These are phyloP conservation scores for Sarcodon sp. DNA, from an alignment of 768 basidiomycete species.

Conservation along the genomic window DNA sequence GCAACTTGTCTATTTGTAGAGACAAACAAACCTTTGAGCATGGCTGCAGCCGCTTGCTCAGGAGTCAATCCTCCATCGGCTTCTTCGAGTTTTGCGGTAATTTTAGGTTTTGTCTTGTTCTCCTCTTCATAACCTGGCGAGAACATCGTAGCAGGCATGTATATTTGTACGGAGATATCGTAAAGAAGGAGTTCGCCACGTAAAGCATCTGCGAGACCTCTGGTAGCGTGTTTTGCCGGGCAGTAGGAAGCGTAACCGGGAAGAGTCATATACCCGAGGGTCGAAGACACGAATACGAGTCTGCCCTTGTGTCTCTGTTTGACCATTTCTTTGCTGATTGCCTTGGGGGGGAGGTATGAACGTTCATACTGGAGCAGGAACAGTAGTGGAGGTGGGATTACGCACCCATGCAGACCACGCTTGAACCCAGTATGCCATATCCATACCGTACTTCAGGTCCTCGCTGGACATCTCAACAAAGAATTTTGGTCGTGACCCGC, in stretches of 20 bases:
- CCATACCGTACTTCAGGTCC: slow-evolving; percentile 45
- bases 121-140: slow-evolving; percentile 69
- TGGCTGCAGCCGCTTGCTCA: slow-evolving; percentile 43
- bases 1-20: not conserved
- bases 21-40: slow-evolving; percentile 39
- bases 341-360: slow-evolving; percentile 24
- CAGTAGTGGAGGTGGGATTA: not conserved
- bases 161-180: slow-evolving; percentile 66
- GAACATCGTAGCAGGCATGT: slow-evolving; percentile 73
- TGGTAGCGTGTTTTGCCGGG: slow-evolving; percentile 75
- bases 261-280: slow-evolving; percentile 62
- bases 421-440: slow-evolving; percentile 41
- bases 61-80: slow-evolving; percentile 51
- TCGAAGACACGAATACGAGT: slow-evolving; percentile 66
- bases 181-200: slow-evolving; percentile 73
- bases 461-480: slow-evolving; percentile 58
- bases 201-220: slow-evolving; percentile 83
- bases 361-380: not conserved
- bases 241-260: slow-evolving; percentile 73
- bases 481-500: slow-evolving; percentile 55
- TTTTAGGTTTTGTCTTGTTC: slow-evolving; percentile 61
- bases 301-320: slow-evolving; percentile 45
- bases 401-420: slow-evolving; percentile 40
- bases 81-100: slow-evolving; percentile 68
- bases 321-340: slow-evolving; percentile 54